Base-by-base conservation (phyloP, 345 rosid species). In the Eucalyptus sp. region DNA sequence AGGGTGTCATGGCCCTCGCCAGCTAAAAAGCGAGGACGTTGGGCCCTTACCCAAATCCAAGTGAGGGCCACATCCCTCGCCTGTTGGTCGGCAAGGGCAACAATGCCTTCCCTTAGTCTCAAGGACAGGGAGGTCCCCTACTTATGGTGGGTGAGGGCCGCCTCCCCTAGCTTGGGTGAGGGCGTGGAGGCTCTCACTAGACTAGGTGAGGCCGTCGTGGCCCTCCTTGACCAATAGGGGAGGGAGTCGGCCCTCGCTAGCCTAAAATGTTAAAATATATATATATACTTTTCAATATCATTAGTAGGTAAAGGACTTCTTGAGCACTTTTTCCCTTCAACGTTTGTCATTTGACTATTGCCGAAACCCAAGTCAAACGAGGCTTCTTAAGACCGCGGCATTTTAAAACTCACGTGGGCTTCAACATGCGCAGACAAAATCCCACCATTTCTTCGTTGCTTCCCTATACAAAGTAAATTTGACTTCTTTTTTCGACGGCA, bases 81-180 rank as follows among this genome's bases (percentile, higher is more conserved):
- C 0, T 52, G 25, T 52, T 52, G 58, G 5, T 8, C 0, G 2
- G 10, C 0, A 0, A 52, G 4, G 10, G 25, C 5, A 52, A 52
- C 58, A 20, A 52, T 0, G 10, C 58, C 0, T 52, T 52, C 58
- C 58, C 58, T 20, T 52, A 52, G 58, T 52, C 58, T 52, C 5
- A 1, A 20, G 25, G 25, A 52, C 58, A 52, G 1, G 0, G 10
- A 52, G 58, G 58, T 0, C 10, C 58, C 25, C 10, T 52, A 8
- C 58, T 52, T 52, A 52, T 20, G 58, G 25, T 0, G 58, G 0
- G 58, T 3, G 58, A 52, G 58, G 0, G 25, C 58, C 25, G 0
- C 58, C 58, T 52, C 58, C 24, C 25, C 62, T 56, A 56, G 1
- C 62, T 22, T 56, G 62, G 62, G 29, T 24, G 62, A 9, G 13